phyloP scores from a whole-genome alignment of 495 filamentous ascomycete species.

The Durotheca rogersii region DNA sequence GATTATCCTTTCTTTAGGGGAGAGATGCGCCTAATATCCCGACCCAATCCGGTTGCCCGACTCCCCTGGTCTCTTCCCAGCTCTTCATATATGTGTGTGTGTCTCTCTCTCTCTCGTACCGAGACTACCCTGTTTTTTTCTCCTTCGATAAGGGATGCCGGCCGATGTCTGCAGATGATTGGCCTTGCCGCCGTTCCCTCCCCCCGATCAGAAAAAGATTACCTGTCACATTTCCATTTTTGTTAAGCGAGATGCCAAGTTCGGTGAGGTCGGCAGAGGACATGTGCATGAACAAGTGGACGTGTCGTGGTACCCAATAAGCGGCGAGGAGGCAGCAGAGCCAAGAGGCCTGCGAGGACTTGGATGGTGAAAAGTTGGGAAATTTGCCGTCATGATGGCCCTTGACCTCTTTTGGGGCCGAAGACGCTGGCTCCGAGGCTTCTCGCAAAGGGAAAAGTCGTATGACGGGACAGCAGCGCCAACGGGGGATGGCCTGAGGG shows the following conservation, averaged over 20 bases:
- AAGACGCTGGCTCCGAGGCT: constrained; percentile 14
- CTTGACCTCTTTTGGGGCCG: constrained; percentile 18
- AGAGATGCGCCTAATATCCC: constrained; percentile 26
- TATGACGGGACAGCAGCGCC: no score
- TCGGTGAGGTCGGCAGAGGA: constrained; percentile 27
- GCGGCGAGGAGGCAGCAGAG: constrained; percentile 16
- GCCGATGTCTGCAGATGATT: constrained; percentile 14
- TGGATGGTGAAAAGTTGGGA: constrained; percentile 30
- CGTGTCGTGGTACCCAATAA: constrained; percentile 26
- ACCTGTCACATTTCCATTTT: constrained; percentile 33
- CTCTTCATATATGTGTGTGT: no score
- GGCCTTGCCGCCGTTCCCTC: constrained; percentile 5
- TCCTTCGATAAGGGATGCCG: neutral
- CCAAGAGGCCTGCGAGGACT: constrained; percentile 22
- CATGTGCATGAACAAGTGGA: constrained; percentile 29
- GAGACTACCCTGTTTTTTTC: constrained; percentile 18
- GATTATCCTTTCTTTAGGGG: no score
- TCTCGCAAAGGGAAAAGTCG: constrained; percentile 11
- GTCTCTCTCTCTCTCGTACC: constrained; percentile 12
- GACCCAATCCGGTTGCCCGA: constrained; percentile 28
- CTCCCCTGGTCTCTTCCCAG: constrained; percentile 14
- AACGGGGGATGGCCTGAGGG: no score
- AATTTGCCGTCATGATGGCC: constrained; percentile 22
- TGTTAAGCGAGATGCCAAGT: constrained; percentile 30
- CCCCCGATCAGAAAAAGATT: constrained; percentile 7